Percentiles rank a stretch among this genome's conserved stretches.
Conservation (phyloP, 441 rosid species). For the Metrosideros polymorpha region DNA sequence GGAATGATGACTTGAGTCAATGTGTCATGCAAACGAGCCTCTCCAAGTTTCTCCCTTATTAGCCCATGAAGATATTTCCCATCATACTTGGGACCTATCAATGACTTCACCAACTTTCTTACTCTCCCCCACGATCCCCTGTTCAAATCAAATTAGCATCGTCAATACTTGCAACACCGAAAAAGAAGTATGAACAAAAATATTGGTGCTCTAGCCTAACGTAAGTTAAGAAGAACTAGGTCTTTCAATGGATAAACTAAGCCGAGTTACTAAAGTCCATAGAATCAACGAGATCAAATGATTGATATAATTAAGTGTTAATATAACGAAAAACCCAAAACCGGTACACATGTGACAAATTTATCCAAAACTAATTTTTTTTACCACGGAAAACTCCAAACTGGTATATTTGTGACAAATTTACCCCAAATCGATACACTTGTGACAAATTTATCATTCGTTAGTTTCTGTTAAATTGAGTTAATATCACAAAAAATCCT, state of each 20-base stretch:
- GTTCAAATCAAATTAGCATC: neutral
- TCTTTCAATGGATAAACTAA: neutral
- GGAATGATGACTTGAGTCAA: slow-evolving; percentile 22
- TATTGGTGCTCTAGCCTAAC: neutral
- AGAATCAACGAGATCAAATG: neutral
- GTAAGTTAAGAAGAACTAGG: neutral
- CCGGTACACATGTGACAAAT: no score
- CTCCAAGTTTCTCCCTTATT: slow-evolving; percentile 26
- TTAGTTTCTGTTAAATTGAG: no score
- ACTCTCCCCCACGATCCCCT: neutral
- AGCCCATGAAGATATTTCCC: slow-evolving; percentile 35
- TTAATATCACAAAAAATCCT: no score
- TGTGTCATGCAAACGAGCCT: slow-evolving; percentile 28
- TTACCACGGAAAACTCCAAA: no score
- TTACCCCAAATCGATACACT: no score
- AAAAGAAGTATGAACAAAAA: neutral
- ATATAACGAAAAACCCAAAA: no score
- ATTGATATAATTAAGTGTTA: neutral
- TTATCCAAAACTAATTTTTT: no score
- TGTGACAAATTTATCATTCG: no score
- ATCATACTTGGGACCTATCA: slow-evolving; percentile 53
- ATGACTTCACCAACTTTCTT: slow-evolving; percentile 20
- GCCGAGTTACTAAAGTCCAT: neutral
- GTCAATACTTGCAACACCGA: neutral
- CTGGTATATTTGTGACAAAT: no score